Conservation (phyloP, 305 asterid species). For the Fraxinus velutina region DNA sequence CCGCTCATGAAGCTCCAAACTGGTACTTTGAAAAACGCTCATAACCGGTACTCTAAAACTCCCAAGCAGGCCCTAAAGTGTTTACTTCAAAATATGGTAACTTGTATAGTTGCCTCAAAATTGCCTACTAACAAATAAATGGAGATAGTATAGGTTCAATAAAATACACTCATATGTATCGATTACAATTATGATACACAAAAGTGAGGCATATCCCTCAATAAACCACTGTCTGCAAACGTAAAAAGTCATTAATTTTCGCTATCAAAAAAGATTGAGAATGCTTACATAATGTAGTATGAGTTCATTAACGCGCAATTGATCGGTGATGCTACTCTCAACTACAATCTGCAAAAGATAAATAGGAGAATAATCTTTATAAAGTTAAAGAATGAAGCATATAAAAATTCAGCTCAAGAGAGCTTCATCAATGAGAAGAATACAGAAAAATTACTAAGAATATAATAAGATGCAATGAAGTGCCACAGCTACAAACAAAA, state of each 20-base stretch:
- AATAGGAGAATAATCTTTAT: neutral
- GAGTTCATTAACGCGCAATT: conserved; percentile 77
- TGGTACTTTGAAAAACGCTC: neutral
- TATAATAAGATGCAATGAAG: neutral
- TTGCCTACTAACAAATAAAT: conserved; percentile 4
- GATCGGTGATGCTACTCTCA: conserved; percentile 90
- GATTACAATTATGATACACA: neutral
- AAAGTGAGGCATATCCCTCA: neutral
- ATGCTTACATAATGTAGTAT: conserved; percentile 73
- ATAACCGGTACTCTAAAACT: neutral
- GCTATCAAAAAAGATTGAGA: conserved; percentile 17
- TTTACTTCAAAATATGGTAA: neutral
- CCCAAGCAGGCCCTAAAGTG: neutral
- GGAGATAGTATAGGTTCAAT: conserved; percentile 19
- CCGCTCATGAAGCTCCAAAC: neutral
- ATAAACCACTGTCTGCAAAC: conserved; percentile 4
- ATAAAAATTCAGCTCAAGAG: neutral
- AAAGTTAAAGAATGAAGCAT: conserved; percentile 15
- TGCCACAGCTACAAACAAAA: neutral
- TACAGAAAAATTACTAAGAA: neutral
- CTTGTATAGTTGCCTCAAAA: neutral
- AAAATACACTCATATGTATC: neutral
- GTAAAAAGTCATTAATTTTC: conserved; percentile 7
- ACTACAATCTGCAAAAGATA: conserved; percentile 58
- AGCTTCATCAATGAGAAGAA: neutral